Evolutionary conservation across 257 asterid genomes (phyloP).

Genomic region (Marsdenia floribunda): DNA sequence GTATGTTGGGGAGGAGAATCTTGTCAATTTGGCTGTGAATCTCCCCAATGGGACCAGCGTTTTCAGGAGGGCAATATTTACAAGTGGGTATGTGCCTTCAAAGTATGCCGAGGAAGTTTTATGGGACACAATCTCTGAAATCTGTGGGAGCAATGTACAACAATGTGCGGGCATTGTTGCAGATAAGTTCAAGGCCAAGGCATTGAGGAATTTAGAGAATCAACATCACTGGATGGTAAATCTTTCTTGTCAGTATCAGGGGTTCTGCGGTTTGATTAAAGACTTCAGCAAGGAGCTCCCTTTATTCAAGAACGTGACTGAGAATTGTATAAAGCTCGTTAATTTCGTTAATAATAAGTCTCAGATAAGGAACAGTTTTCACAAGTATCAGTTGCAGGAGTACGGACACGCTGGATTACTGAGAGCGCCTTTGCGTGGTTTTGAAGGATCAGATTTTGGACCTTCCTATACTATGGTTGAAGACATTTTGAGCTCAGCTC

Average conservation of each 20-base stretch:
- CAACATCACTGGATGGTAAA: conserved; percentile 97
- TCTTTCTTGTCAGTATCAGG: conserved; percentile 79
- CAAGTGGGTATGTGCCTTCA: conserved; percentile 55
- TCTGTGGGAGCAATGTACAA: conserved; percentile 61
- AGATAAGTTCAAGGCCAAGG: conserved; percentile 80
- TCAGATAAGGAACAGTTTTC: conserved; percentile 61
- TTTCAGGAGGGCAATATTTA: conserved; percentile 65
- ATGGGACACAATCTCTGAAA: conserved; percentile 78
- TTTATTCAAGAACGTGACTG: conserved; percentile 58
- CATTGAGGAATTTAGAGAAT: conserved; percentile 66
- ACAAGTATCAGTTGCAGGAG: conserved; percentile 82
- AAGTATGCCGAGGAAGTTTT: conserved; percentile 80
- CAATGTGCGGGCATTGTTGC: conserved; percentile 91
- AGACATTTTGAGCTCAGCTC: conserved; percentile 77
- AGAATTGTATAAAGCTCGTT: conserved; percentile 64
- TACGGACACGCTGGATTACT: conserved; percentile 65
- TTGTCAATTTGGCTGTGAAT: conserved; percentile 71
- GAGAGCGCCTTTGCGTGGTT: conserved; percentile 46
- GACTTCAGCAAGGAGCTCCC: conserved; percentile 83
- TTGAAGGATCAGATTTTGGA: conserved; percentile 51
- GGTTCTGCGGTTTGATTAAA: conserved; percentile 60
- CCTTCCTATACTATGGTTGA: conserved; percentile 55
- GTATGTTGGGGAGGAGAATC: conserved; percentile 42
- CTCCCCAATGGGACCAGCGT: conserved; percentile 94
- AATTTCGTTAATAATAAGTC: conserved; percentile 65